Conservation (phyloP, 805 yeast genomes). For the Ogataea thermomethanolica region DNA sequence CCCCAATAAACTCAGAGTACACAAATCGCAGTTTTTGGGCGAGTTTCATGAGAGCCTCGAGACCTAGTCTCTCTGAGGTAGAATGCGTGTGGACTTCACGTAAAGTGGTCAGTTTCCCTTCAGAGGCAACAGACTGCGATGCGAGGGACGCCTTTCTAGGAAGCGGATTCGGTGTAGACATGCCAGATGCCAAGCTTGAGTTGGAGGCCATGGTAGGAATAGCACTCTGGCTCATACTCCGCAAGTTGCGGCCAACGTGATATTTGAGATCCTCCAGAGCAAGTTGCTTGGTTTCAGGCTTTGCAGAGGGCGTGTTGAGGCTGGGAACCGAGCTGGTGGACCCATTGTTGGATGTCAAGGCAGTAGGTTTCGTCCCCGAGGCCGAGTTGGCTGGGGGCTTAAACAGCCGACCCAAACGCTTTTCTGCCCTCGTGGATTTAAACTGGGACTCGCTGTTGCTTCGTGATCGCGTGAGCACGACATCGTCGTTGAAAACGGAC, state of each 20-base stretch:
- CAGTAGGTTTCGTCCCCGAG: conserved; percentile 1
- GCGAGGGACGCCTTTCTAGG: conserved; percentile 16
- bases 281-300: conserved; percentile 16
- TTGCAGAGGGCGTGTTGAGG: conserved; percentile 2
- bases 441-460: conserved; percentile 31
- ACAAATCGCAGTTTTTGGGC: conserved; percentile 24
- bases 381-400: conserved; percentile 21
- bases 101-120: conserved; percentile 15
- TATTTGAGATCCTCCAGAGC: conserved; percentile 21
- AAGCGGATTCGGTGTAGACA: conserved; percentile 8
- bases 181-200: conserved; percentile 3
- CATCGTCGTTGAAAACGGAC: conserved; percentile 12
- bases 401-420: conserved; percentile 34
- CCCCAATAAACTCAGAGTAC: conserved; percentile 18
- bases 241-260: conserved; percentile 18
- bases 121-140: conserved; percentile 10
- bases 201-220: conserved; percentile 6
- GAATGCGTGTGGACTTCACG: conserved; percentile 13
- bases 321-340: conserved; percentile 2
- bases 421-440: conserved; percentile 32
- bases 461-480: conserved; percentile 21
- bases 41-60: conserved; percentile 15
- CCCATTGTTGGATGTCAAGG: conserved; percentile 1
- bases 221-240: conserved; percentile 17
- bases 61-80: conserved; percentile 4